Conservation (phyloP, 2,329 filamentous ascomycete genomes). For the Xylaria sp. region DNA sequence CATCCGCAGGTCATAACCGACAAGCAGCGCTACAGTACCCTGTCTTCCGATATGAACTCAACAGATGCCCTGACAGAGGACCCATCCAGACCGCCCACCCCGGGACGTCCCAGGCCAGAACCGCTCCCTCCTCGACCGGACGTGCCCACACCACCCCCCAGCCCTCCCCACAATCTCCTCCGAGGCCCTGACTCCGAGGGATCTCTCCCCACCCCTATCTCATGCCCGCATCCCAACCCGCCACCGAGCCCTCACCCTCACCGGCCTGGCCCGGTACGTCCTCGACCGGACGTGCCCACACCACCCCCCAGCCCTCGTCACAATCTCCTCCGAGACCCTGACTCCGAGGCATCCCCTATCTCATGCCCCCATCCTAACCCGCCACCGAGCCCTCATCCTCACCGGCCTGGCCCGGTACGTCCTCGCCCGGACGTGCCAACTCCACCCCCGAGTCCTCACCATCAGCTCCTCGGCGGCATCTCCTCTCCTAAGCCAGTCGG, state of each 20-base stretch:
- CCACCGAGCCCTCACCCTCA: conserved; percentile 24
- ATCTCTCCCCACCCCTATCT: conserved; percentile 13
- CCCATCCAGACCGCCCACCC: conserved; percentile 30
- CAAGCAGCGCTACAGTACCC: neutral
- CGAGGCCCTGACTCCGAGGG: conserved; percentile 1
- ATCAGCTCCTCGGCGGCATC: neutral
- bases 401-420: conserved; percentile 24
- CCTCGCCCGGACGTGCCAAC: conserved; percentile 28
- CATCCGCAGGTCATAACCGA: neutral
- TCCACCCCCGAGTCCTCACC: conserved; percentile 29
- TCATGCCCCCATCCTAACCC: conserved; percentile 23
- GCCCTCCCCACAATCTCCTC: conserved; percentile 23
- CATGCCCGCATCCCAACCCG: conserved; percentile 23
- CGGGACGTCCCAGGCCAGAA: conserved; percentile 26
- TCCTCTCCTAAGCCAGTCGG: conserved; percentile 9
- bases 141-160: conserved; percentile 30
- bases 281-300: conserved; percentile 27
- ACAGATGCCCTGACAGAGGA: conserved; percentile 5
- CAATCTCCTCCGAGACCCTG: neutral
- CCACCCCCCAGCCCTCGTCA: conserved; percentile 30
- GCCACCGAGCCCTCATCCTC: conserved; percentile 24
- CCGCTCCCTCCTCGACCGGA: conserved; percentile 22
- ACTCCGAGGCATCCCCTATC: conserved; percentile 4
- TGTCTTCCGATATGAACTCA: neutral
- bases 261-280: conserved; percentile 25